Base-by-base conservation (phyloP, 805 yeast species). In the Metschnikowia amazonensis region DNA sequence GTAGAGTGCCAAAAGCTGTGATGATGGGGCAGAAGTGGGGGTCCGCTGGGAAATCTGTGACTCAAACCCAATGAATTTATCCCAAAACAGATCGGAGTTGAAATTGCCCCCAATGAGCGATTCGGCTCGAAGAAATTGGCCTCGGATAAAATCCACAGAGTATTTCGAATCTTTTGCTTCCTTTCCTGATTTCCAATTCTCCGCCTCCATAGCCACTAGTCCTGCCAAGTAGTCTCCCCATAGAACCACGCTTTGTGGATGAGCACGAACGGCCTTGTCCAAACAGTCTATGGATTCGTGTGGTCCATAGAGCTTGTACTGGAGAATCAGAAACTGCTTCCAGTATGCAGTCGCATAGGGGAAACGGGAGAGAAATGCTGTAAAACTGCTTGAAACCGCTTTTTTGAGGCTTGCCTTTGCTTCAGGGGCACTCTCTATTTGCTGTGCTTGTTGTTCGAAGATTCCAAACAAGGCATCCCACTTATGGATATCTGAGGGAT, bases 51-150 rank as follows among this genome's bases (percentile, higher is more conserved):
- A 27, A 5, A 30, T 13, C 35, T 21, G 42, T 2, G 31, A 21
- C 45, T 53, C 58, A 67, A 81, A 85, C 32, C 76, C 83, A 20
- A 92, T 63, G 49, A 80, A 82, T 44, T 76, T 71, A 60, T 89
- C 95, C 98, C 97, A 92, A 40, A 90, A 66, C 0, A 81, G 71
- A 60, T 89, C 95, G 1, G 95, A 75, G 50, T 83, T 67, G 63
- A 87, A 94, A 48, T 89, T 86, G 28, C 65, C 55, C 0, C 97
- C 97, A 35, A 85, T 74, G 11, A 64, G 49, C 4, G 55, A 51
- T 3, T 76, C 59, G 0, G 84, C 92, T 0, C 66, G 63, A 11
- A 67, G 63, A 52, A 84, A 84, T 29, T 74, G 63, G 0, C 36
- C 45, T 28, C 79, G 58, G 5, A 80, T 66, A 4, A 59, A 55